Evolutionary conservation across 495 filamentous ascomycete species (phyloP), one percentile per base, ranked within the genome.

Genomic region (Tuber umbilicatum): DNA sequence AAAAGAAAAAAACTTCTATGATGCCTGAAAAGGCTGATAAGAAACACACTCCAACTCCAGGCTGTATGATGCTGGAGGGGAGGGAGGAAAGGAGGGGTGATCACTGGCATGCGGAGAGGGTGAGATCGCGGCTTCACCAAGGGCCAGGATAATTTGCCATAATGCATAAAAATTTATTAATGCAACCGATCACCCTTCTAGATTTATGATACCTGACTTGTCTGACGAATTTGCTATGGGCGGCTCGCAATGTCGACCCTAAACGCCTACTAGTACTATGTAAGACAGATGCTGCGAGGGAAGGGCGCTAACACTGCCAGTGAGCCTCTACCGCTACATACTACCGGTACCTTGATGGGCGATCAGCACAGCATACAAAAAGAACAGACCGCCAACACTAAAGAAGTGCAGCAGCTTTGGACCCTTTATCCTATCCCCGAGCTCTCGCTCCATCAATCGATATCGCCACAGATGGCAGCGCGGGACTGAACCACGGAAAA

Each of bases 81-180:
- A 73, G 72, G 69, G 60, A 72, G 69, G 69, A 72, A 69, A 70
- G 75, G 72, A 74, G 77, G 77, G 77, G 76, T 77, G 74, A 70
- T 78, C 75, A 70, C 75, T 78, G 75, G 73, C 68, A 69, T 72
- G 69, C 72, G 68, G 76, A 71, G 55, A 64, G 55, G 55, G 55
- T 64, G 55, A 14, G 55, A 64, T 35, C 55, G 12, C 55, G 12
- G 27, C 55, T 64, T 35, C 55, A 17, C 55, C 27, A 64, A 12
- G 14, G 12, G 27, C 55, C 35, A 64, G 55, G 27, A 35, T 64
- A 14, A 64, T 17, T 31, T 19, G 55, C 55, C 17, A 14, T 35
- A 35, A 0, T 19, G 19, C 42, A 35, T 64, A 35, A 60, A 14
- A 31, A n/a, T n/a, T n/a, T n/a, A n/a, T n/a, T 35, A 64, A 55